A percentile compares a stretch with the other conserved stretches of the same genome.
phyloP scores from a whole-genome alignment of 2,329 filamentous ascomycete genomes.

The Hypoxylon sp. region DNA sequence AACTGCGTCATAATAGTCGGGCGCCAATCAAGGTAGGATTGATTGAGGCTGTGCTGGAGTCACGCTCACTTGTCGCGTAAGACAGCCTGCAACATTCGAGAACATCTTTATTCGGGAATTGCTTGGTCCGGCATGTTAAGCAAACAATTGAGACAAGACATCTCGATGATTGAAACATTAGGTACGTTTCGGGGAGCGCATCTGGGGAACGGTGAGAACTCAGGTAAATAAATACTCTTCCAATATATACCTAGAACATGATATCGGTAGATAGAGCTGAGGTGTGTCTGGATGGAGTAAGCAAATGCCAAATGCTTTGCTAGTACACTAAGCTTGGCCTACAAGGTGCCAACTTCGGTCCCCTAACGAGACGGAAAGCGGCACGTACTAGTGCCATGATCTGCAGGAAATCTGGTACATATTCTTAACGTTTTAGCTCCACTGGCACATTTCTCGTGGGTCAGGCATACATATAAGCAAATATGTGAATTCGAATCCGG shows the following conservation, averaged over 20 bases:
- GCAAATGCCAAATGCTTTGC: conserved; percentile 7
- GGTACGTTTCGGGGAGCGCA: neutral
- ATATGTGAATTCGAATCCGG: conserved; percentile 10
- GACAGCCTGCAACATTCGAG: conserved; percentile 8
- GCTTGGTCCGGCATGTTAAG: conserved; percentile 3
- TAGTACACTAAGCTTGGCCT: conserved; percentile 20
- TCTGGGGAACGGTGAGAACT: neutral
- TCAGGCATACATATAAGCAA: conserved; percentile 25
- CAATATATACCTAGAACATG: neutral
- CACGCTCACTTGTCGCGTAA: conserved; percentile 26
- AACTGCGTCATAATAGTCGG: conserved; percentile 19
- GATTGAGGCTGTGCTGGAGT: conserved; percentile 41
- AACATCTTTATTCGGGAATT: conserved; percentile 4
- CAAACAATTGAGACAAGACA: neutral
- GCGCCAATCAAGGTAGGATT: conserved; percentile 21
- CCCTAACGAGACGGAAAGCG: conserved; percentile 27
- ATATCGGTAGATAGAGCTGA: conserved; percentile 1
- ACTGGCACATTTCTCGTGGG: conserved; percentile 4
- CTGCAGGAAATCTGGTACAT: conserved; percentile 11
- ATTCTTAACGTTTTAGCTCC: neutral
- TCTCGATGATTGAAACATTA: neutral
- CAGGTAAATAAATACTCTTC: neutral
- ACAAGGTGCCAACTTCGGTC: conserved; percentile 9
- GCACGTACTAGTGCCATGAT: conserved; percentile 23
- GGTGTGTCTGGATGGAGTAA: neutral